Evolutionary conservation across 163 green algal species (phyloP).

Genomic region (Scenedesmus sp.): DNA sequence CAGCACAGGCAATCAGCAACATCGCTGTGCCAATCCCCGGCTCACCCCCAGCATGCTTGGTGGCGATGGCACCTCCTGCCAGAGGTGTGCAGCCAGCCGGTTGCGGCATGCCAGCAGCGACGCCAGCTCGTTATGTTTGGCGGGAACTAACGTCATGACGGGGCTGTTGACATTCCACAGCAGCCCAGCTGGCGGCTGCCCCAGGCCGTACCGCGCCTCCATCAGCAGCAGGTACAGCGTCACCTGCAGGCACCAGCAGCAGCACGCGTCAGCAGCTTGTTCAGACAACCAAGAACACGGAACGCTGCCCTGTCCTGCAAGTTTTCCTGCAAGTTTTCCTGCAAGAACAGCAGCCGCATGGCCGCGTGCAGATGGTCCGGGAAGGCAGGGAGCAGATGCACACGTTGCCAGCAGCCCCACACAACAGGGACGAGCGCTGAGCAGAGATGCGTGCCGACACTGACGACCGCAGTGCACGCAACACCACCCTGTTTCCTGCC

Average conservation of each 20-base stretch:
- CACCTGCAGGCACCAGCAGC: conserved; percentile 70
- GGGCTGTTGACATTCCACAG: conserved; percentile 77
- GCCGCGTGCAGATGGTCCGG: too few relatives aligned
- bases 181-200: conserved; percentile 68
- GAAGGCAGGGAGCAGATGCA: too few relatives aligned
- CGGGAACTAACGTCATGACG: conserved; percentile 56
- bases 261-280: neutral
- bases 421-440: too few relatives aligned
- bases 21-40: too few relatives aligned
- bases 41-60: conserved; percentile 68
- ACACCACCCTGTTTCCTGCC: too few relatives aligned
- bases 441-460: too few relatives aligned
- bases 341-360: neutral
- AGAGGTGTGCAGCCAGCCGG: conserved; percentile 69
- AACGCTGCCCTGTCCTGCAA: too few relatives aligned
- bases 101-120: conserved; percentile 83
- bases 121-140: conserved; percentile 64
- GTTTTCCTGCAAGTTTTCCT: too few relatives aligned
- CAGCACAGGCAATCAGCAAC: neutral
- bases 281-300: too few relatives aligned
- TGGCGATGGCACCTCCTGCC: conserved; percentile 47
- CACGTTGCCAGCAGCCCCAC: too few relatives aligned
- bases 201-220: conserved; percentile 81
- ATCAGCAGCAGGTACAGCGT: conserved; percentile 91
- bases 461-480: too few relatives aligned